Conservation (phyloP, 768 basidiomycete genomes). For the Daedaleopsis sinensis region DNA sequence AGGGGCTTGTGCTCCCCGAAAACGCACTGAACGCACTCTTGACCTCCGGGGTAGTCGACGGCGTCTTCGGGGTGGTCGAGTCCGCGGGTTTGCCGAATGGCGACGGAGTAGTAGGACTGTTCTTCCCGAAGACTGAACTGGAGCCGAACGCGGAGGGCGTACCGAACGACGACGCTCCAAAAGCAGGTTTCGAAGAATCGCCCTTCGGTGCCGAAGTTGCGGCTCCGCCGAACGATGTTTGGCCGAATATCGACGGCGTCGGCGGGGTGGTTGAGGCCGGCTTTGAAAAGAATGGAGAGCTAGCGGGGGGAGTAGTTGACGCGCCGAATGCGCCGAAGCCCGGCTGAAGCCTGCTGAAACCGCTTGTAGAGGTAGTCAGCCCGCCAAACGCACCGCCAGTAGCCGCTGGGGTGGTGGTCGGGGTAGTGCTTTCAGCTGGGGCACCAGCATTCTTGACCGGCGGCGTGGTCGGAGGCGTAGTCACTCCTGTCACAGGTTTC, state of each 20-base stretch:
- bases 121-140: constrained; percentile 24
- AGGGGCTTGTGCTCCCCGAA: constrained; percentile 38
- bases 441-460: neutral
- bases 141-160: constrained; percentile 29
- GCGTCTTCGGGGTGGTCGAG: constrained; percentile 20
- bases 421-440: neutral
- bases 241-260: constrained; percentile 3
- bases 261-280: neutral
- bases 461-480: neutral
- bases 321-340: constrained; percentile 23
- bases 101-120: constrained; percentile 18
- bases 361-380: constrained; percentile 19
- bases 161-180: neutral
- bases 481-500: constrained; percentile 1
- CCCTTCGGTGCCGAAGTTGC: constrained; percentile 6
- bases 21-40: constrained; percentile 45
- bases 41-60: constrained; percentile 30
- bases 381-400: constrained; percentile 20
- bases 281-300: constrained; percentile 15
- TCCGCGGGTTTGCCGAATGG: constrained; percentile 30
- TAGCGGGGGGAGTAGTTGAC: constrained; percentile 1
- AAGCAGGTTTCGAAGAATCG: neutral
- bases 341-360: constrained; percentile 16
- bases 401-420: neutral
- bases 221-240: constrained; percentile 8